Evolutionary conservation across 139 green algal species (phyloP), one percentile per base, ranked within the genome.

Genomic region (Parachlorella kessleri): DNA sequence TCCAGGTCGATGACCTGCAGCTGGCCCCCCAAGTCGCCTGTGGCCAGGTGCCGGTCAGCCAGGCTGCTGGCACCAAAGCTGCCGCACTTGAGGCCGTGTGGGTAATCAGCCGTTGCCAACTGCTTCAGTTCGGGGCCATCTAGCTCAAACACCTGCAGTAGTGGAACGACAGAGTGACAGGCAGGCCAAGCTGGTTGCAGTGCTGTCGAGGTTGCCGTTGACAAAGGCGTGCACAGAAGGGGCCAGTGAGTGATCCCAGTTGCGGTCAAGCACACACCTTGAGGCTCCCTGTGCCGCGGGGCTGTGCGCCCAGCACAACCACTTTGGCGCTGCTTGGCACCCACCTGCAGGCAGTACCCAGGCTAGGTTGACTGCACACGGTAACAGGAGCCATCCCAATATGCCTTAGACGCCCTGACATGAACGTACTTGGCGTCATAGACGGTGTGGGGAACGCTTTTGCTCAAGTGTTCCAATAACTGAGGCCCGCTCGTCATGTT

Each of bases 1-100:
- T 96, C 91, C 8, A 97, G 70, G 81, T 97, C 92, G 92, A 93
- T 95, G 10, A 96, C 74, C 73, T 94, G 78, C 54, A 93, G 78
- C 73, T 91, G 75, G 2, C 94, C 94, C 4, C 71, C 74, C 69
- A 97, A 96, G 81, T 91, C 92, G 55, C 95, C 95, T 2, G 90
- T 93, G 4, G 93, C 94, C 6, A 98, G 74, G 0, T 84, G 79
- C 0, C 89, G 84, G 21, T 94, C 84, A n/a, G 68, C 53, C 30
- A 92, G 21, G 39, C 66, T n/a, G 24, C 89, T 92, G 10, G 92
- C 90, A 23, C 90, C 92, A 80, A 95, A 95, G 1, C 81, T 94
- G 35, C 89, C 92, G 68, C 94, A 97, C 67, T 96, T 96, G 72
- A 98, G 92, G 7, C 75, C 70, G 3, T 66, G 41, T 21, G 81